Conservation (phyloP, 1,284 basidiomycete genomes). For the Leccinum holopus region DNA sequence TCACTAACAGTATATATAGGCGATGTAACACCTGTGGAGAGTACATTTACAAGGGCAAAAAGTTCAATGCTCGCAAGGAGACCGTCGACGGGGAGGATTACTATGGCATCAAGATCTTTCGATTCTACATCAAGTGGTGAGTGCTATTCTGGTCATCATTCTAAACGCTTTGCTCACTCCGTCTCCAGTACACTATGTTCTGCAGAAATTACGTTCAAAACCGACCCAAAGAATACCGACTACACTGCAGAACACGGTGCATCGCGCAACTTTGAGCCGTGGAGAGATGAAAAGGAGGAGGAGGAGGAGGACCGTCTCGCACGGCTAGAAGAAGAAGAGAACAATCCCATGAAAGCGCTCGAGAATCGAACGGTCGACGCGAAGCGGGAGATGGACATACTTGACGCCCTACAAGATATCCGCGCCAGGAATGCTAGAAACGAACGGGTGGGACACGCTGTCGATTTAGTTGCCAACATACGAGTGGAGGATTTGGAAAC, state of each 20-base stretch:
- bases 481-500: conserved; percentile 63
- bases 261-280: conserved; percentile 91
- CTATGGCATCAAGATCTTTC: conserved; percentile 95
- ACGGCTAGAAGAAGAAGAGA: conserved; percentile 82
- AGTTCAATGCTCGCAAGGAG: conserved; percentile 99
- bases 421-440: conserved; percentile 90
- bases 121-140: conserved; percentile 83
- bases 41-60: conserved; percentile 98
- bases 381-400: conserved; percentile 97
- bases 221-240: conserved; percentile 97
- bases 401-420: conserved; percentile 96
- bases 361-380: conserved; percentile 91
- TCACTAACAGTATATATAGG: conserved; percentile 41
- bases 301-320: conserved; percentile 77
- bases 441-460: conserved; percentile 72
- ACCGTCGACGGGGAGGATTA: conserved; percentile 97
- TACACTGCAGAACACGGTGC: conserved; percentile 92
- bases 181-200: conserved; percentile 80
- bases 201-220: conserved; percentile 99
- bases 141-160: conserved; percentile 20
- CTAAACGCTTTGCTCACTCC: too few species aligned
- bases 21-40: conserved; percentile 95
- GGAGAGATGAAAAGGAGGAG: conserved; percentile 75
- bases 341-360: conserved; percentile 95
- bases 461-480: conserved; percentile 59